Evolutionary conservation across 2,329 filamentous ascomycete genomes (phyloP).

Genomic region (Phaeophleospora eucalypticola): DNA sequence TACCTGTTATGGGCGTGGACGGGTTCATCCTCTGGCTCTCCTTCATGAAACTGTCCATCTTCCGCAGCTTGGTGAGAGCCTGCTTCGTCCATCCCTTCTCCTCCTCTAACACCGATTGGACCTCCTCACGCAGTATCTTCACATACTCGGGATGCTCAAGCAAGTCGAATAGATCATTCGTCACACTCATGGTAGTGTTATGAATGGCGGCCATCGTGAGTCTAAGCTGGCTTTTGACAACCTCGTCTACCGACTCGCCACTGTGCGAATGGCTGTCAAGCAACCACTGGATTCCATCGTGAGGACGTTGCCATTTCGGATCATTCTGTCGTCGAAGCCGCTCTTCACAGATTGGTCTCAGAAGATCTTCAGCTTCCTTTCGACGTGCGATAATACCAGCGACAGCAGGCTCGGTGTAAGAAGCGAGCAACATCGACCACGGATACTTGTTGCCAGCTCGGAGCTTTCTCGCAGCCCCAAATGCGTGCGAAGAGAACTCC

Average conservation of each 20-base stretch:
- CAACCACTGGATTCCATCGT: slow-evolving; percentile 16
- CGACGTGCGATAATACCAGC: slow-evolving; percentile 7
- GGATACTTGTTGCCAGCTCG: slow-evolving; percentile 11
- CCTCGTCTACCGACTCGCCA: slow-evolving; percentile 9
- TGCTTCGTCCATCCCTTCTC: slow-evolving; percentile 10
- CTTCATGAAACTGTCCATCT: slow-evolving; percentile 15
- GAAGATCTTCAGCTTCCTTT: slow-evolving; percentile 9
- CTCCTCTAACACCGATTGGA: slow-evolving; percentile 5
- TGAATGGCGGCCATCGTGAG: slow-evolving; percentile 17
- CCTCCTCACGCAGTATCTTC: slow-evolving; percentile 8
- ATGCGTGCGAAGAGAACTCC: slow-evolving; percentile 12
- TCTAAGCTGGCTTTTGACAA: slow-evolving; percentile 10
- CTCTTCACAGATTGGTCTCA: slow-evolving; percentile 10
- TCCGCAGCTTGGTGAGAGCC: slow-evolving; percentile 10
- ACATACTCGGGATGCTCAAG: slow-evolving; percentile 10
- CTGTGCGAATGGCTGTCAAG: slow-evolving; percentile 9
- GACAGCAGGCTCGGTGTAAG: slow-evolving; percentile 9
- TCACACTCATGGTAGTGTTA: slow-evolving; percentile 14
- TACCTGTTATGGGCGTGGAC: slow-evolving; percentile 9
- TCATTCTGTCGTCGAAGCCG: slow-evolving; percentile 2
- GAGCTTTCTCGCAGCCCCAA: slow-evolving; percentile 11
- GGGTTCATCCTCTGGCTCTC: slow-evolving; percentile 16
- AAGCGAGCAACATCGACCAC: slow-evolving; percentile 11
- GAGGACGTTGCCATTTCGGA: slow-evolving; percentile 5
- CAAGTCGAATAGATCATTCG: slow-evolving; percentile 14